Evolutionary conservation across 768 basidiomycete genomes (phyloP), one percentile per base, ranked within the genome.

Genomic region (Tricholoma furcatifolium): DNA sequence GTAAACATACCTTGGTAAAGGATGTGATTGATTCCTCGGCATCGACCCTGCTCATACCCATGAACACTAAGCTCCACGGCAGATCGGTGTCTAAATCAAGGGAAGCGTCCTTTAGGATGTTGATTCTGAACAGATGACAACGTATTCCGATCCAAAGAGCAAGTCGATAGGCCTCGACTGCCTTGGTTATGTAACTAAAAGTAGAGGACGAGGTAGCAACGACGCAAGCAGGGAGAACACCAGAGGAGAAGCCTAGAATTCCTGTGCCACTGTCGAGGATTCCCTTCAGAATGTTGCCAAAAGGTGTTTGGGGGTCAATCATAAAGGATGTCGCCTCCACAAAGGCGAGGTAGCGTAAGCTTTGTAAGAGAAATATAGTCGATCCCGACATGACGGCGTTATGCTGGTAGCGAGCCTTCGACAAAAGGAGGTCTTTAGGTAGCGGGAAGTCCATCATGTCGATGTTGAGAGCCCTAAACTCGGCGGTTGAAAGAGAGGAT

Each of bases 241-340:
- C 82, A 42, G 80, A 82, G n/a, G 81, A 82, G 63, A 82, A 78
- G 4, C 77, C 81, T 6, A 81, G 62, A 44, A 81, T 59, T 11
- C 79, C 78, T 18, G 69, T 35, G 2, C 51, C 56, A 41, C 74
- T 60, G 12, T 66, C 52, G 34, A 58, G 39, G 55, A 81, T 80
- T 66, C 65, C 21, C 59, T 66, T 59, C 30, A 75, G 59, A 51
- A 66, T 47, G 38, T 68, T 63, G 2, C 55, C 49, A 42, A 72
- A 70, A n/a, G 63, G 63, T 24, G 60, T 59, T 47, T 56, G 50
- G 20, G 65, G 57, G 30, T 47, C 55, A 4, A 20, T 54, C 20
- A 57, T 55, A n/a, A 55, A 17, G n/a, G 52, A 43, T n/a, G 52
- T 53, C 43, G 43, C 51, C 50, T 57, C 59, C 21, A 59, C 63